Base-by-base conservation (phyloP, 805 yeast species). In the Tetrapisispora taiwanensis region DNA sequence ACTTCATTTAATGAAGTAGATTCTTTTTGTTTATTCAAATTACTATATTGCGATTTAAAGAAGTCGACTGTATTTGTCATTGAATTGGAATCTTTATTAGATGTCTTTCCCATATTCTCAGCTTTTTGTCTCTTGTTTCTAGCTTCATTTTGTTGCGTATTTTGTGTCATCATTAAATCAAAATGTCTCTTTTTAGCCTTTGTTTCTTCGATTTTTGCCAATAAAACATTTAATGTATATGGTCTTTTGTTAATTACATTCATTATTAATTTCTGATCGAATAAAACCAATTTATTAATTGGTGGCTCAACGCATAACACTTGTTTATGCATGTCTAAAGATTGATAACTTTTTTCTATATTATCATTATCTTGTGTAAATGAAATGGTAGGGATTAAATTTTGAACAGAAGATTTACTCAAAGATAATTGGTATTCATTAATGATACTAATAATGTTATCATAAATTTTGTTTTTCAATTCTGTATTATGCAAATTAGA, bases 41-140 rank as follows among this genome's bases (percentile, higher is more conserved):
- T 42, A 14, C 59, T 63, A 43, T 75, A 75, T 47, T 73, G 75
- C 22, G 50, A 57, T 46, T 68, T 72, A 62, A 76, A 71, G 45
- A 60, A 70, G 32, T 69, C 72, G 17, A 50, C 46, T 27, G 52
- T 57, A 44, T 45, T 53, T 32, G 46, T 34, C 36, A 37, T 51
- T 31, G 43, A 50, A 48, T 7, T 48, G 43, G 7, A 22, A 3
- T n/a, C 14, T n/a, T 26, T 50, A 46, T 24, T 40, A 18, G 35
- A 43, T 19, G 34, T 14, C 1, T 37, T 33, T 28, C 27, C 26
- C 27, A 17, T 22, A 13, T 28, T 14, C 17, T 20, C 20, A 30
- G 19, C 24, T 36, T 36, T 41, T 30, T 27, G 39, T 53, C 47
- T 56, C 36, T 49, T 54, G 46, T 10, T 52, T 42, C 55, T 54